Base-by-base conservation (phyloP, 129 eudicot genomes). In the Oenanthe sinensis region DNA sequence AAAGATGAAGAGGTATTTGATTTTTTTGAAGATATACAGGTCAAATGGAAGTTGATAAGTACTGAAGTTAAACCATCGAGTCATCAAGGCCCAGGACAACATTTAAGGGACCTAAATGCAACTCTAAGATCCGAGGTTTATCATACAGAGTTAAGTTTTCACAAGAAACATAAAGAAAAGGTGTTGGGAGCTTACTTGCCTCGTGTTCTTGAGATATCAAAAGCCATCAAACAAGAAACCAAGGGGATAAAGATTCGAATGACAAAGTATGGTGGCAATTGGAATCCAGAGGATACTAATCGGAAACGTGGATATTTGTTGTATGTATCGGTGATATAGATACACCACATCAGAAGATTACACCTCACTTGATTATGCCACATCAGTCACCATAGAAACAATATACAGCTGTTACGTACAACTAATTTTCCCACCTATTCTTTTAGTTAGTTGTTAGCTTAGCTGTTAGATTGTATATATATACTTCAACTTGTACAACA, bases 141-240 rank as follows among this genome's bases (percentile, higher is more conserved):
- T 77, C 68, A 8, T 86, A 85, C 14, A n/a, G 86, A 88, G 69
- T 62, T 88, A 9, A 77, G 82, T 7, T 88, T 85, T 47, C 87
- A 88, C 72, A 79, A 86, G 49, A 83, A 60, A 74, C 75, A 88
- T n/a, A 75, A 71, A 75, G 82, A 40, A 44, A 68, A 46, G 83
- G 81, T 85, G 17, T 24, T 88, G 28, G 75, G 75, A 24, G 79
- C 89, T 2, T 88, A 88, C 78, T 79, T 88, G 74, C 85, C 86
- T 3, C 84, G 68, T 73, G 60, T 88, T 69, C 39, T 86, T 42
- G 75, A 86, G 17, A 77, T 30, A 42, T 75, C 84, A 6, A 55
- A 80, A 48, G 81, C 60, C 14, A 74, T 76, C 37, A 82, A 82
- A 80, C 71, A 84, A 4, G 62, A 78, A 48, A 79, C 54, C 71